Evolutionary conservation across 2,329 filamentous ascomycete species (phyloP), one percentile per base, ranked within the genome.

Genomic region (Stachybotrys echinatus): DNA sequence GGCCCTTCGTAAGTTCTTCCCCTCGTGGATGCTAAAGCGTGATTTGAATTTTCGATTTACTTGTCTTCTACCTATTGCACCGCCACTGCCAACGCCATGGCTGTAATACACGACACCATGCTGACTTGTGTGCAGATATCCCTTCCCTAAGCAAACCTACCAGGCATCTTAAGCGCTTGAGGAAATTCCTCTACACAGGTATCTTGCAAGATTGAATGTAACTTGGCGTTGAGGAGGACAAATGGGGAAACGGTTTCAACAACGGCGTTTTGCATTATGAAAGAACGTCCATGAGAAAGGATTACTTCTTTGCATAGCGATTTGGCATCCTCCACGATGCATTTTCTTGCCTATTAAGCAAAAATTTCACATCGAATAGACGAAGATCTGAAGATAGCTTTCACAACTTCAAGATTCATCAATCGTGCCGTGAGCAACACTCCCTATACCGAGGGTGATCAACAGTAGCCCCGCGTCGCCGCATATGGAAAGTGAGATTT

Each of bases 1-100:
- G 94, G 94, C 62, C 92, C 92, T 73, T 94, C 91, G 87, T 97
- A 87, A 80, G 88, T 88, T 56, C 42, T 48, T 39, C 49, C 52
- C 23, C 46, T 38, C 23, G 27, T 10, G 27, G 14, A 14, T 34
- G 10, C 10, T 8, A 34, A 34, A 40, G 17, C 38, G 10, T n/a
- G 19, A 40, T 40, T 40, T 7, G 22, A 49, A 54, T 23, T 37
- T 48, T 51, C 38, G 38, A 51, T 50, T 48, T 48, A 46, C 49
- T 47, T 17, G 38, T 45, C 50, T 50, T 22, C 53, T 57, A 53
- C 51, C 39, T 58, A 45, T 51, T 37, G 52, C 8, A 19, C 10
- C 3, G 21, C 20, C 52, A 50, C 51, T 18, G 19, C 18, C 48
- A 59, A 54, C 55, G 39, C 48, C 37, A 51, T 46, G 23, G 19